These are phyloP conservation scores for Papiliotrema flavescens DNA, from an alignment of 1,284 basidiomycete species.

Conservation along the genomic window DNA sequence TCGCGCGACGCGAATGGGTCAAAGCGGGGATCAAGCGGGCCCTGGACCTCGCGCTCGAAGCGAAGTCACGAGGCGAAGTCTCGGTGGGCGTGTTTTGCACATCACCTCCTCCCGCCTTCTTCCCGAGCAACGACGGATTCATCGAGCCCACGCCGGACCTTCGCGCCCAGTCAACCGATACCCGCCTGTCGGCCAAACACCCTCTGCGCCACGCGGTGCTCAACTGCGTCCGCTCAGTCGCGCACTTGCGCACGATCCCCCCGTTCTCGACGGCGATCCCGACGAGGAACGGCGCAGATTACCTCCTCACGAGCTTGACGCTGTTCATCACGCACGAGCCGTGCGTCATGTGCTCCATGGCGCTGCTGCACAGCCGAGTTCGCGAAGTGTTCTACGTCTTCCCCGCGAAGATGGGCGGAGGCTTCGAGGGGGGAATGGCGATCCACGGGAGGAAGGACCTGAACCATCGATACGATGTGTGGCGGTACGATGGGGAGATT, in stretches of 20 bases:
- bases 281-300: slow-evolving; percentile 64
- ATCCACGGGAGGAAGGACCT: slow-evolving; percentile 71
- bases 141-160: slow-evolving; percentile 49
- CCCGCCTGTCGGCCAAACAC: slow-evolving; percentile 62
- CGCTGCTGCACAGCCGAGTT: slow-evolving; percentile 82
- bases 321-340: slow-evolving; percentile 90
- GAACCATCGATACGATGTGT: slow-evolving; percentile 77
- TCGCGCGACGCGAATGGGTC: slow-evolving; percentile 65
- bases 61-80: slow-evolving; percentile 59
- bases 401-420: slow-evolving; percentile 47
- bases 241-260: slow-evolving; percentile 53
- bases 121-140: slow-evolving; percentile 52
- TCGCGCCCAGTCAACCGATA: slow-evolving; percentile 59
- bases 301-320: slow-evolving; percentile 75
- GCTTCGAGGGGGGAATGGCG: slow-evolving; percentile 56
- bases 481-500: slow-evolving; percentile 35
- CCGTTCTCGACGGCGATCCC: slow-evolving; percentile 40
- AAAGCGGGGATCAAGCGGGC: slow-evolving; percentile 61
- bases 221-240: slow-evolving; percentile 63
- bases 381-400: slow-evolving; percentile 73
- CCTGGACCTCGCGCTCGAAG: slow-evolving; percentile 55
- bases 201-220: slow-evolving; percentile 78
- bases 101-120: slow-evolving; percentile 55
- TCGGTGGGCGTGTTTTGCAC: slow-evolving; percentile 75
- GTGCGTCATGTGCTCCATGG: slow-evolving; percentile 94